These are phyloP conservation scores for Penicillium sp. DNA, from an alignment of 2,329 filamentous ascomycete genomes.

Conservation along the genomic window DNA sequence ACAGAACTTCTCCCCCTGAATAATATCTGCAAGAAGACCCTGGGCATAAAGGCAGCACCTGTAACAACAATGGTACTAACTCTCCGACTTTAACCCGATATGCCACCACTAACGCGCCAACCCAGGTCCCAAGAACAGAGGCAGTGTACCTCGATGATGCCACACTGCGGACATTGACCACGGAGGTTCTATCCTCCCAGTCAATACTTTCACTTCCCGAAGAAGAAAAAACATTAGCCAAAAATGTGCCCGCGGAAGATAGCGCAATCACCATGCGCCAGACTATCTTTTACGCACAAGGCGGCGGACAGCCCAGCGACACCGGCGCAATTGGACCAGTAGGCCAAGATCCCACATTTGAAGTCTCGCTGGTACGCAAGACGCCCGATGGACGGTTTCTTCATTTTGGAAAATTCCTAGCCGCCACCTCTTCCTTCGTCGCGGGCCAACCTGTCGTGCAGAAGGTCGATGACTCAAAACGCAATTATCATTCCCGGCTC, in stretches of 20 bases:
- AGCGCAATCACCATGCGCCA: slow-evolving; percentile 25
- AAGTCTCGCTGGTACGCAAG: slow-evolving; percentile 30
- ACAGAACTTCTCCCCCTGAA: background rate
- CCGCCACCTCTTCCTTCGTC: slow-evolving; percentile 4
- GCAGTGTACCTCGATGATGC: slow-evolving; percentile 30
- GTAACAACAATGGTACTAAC: background rate
- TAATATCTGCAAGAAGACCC: background rate
- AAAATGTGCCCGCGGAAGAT: slow-evolving; percentile 16
- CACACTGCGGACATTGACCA: slow-evolving; percentile 21
- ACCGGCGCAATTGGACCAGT: slow-evolving; percentile 21
- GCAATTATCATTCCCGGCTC: slow-evolving; percentile 31
- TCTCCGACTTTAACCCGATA: background rate
- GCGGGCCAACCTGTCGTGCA: slow-evolving; percentile 24
- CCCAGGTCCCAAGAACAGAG: slow-evolving; percentile 18
- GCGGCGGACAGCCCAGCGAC: slow-evolving; percentile 31
- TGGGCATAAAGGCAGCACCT: background rate
- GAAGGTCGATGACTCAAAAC: slow-evolving; percentile 25
- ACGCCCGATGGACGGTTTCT: slow-evolving; percentile 24
- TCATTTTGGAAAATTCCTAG: slow-evolving; percentile 26
- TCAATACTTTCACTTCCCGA: slow-evolving; percentile 23
- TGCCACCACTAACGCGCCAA: background rate
- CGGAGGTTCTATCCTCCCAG: slow-evolving; percentile 24
- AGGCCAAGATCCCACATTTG: slow-evolving; percentile 19
- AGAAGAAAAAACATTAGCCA: slow-evolving; percentile 23
- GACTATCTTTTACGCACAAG: slow-evolving; percentile 34